Base-by-base conservation (phyloP, 2,329 filamentous ascomycete species). In the Colletotrichum falcatum region DNA sequence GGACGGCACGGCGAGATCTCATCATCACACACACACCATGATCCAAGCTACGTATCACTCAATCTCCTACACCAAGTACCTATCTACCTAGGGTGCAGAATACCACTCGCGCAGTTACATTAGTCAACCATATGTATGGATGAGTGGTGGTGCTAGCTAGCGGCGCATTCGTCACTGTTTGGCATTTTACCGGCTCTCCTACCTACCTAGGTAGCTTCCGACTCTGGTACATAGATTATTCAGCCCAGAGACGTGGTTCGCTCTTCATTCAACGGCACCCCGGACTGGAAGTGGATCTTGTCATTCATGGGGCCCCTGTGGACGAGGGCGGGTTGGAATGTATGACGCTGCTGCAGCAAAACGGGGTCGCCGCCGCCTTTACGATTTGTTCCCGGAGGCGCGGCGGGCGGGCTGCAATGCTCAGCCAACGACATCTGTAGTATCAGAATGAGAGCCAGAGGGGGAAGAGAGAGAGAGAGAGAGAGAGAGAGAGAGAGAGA, bases 171-270 rank as follows among this genome's bases (percentile, higher is more conserved):
- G 33, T 56, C 33, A 26, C 51, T 37, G 23, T 46, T 65, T 54
- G 46, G 35, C 37, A 65, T 5, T 46, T 53, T 60, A 56, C 49
- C 26, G 23, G 8, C 18, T 8, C 42, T n/a, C 37, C 18, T 42
- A 39, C 46, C 6, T 28, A 49, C 4, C 12, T n/a, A 20, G 18
- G 35, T 33, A 30, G 14, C 30, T 30, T 33, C 20, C 28, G n/a
- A 44, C 33, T 49, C 53, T 39, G 8, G 37, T 14, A n/a, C n/a
- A n/a, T 23, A 20, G 46, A 61, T 70, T 67, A 70, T 67, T 70
- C 67, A 70, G 67, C 64, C 68, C 62, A 55, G 48, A n/a, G 12
- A 58, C 62, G 39, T 42, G 39, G 48, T 54, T 54, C 35, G 60
- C 60, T 53, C 35, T 62, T 33, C 23, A n/a, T 16, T 18, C 26